Evolutionary conservation across 2,329 filamentous ascomycete genomes (phyloP), one percentile per base, ranked within the genome.

Genomic region (Diplodia intermedia): DNA sequence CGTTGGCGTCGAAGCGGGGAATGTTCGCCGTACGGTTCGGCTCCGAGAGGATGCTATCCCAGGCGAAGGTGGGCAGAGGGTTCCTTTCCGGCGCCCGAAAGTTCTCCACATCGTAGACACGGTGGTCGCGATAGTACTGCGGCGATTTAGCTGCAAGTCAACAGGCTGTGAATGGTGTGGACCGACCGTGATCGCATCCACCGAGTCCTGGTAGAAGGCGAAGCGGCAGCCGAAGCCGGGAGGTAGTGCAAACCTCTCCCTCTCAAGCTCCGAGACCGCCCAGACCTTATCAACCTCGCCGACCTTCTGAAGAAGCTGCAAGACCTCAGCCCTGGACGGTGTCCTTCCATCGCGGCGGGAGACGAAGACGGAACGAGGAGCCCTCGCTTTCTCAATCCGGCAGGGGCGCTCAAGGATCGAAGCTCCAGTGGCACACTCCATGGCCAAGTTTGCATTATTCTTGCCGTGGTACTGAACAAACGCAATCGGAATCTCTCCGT

Each of bases 211-310:
- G 31, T 68, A 68, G 38, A 49, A 68, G 4, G 15, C 15, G 38
- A 68, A 68, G 12, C 52, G 50, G 29, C 38, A 40, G 26, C 52
- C 56, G 49, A 55, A 56, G 26, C 66, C 66, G 6, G 29, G 50
- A 6, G 60, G 5, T 12, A 68, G 50, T 38, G 52, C 47, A 20
- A 50, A 53, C 11, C 49, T 31, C 31, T 65, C 66, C 4, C 20
- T 50, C 5, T 68, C 66, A 12, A 60, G 57, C 26, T 63, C 60
- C 2, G 36, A 36, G 3, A 60, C 29, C 1, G n/a, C n/a, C 66
- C 66, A 68, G 3, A 55, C 49, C 66, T 65, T 68, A 4, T 68
- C 66, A 20, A 65, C 6, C n/a, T 68, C 38, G n/a, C 66, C 66
- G 7, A 36, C 18, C 12, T 15, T 50, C 8, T 5, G 12, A 2